phyloP scores from a whole-genome alignment of 768 basidiomycete species.

The Kondoa subrosea region DNA sequence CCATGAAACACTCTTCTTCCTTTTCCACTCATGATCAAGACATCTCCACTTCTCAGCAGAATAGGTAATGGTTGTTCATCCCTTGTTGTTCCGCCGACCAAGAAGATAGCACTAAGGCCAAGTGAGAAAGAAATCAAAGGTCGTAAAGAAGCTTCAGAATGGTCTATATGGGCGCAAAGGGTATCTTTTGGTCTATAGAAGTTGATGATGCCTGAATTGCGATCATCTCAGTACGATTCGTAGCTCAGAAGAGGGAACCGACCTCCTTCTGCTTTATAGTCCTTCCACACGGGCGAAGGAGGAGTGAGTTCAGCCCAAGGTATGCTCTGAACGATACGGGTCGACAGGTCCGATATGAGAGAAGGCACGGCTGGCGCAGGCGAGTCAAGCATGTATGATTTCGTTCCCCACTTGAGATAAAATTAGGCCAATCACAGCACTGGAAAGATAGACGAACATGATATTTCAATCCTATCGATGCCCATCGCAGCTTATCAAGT shows the following conservation, averaged over 20 bases:
- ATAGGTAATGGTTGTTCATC: conserved; percentile 70
- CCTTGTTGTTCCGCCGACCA: conserved; percentile 68
- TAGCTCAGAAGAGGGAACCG: conserved; percentile 35
- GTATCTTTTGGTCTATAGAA: conserved; percentile 44
- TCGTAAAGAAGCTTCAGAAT: conserved; percentile 79
- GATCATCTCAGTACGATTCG: not conserved
- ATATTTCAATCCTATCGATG: conserved; percentile 89
- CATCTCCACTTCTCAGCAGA: conserved; percentile 76
- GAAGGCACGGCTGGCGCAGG: conserved; percentile 48
- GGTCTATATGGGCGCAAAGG: conserved; percentile 94
- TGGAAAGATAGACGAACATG: conserved; percentile 32
- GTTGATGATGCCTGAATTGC: not conserved
- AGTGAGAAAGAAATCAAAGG: conserved; percentile 87
- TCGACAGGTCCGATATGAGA: conserved; percentile 46
- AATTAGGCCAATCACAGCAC: not conserved
- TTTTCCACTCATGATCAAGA: conserved; percentile 76
- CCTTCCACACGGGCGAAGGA: conserved; percentile 28
- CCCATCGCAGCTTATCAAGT: conserved; percentile 61
- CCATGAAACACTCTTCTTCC: conserved; percentile 87
- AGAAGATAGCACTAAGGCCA: conserved; percentile 73
- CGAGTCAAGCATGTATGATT: conserved; percentile 75
- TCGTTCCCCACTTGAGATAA: conserved; percentile 60
- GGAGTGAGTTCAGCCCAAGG: conserved; percentile 52
- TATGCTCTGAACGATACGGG: conserved; percentile 44
- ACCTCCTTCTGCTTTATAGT: conserved; percentile 81